Conservation (phyloP, 1,139 yeast genomes). For the Debaryomyces singareniensis region DNA sequence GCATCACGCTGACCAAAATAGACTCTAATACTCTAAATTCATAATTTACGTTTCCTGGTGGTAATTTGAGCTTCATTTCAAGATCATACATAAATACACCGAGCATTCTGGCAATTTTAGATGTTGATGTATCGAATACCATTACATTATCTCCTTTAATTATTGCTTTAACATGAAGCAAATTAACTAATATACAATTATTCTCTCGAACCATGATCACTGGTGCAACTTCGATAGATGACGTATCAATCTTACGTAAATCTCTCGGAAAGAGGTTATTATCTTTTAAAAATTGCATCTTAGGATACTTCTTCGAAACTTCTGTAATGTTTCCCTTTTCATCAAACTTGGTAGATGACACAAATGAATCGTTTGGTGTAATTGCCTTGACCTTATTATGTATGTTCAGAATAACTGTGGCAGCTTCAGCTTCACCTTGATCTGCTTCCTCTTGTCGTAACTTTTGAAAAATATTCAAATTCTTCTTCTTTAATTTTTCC, state of each 20-base stretch:
- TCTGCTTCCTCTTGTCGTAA: too few relatives aligned
- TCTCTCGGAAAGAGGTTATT: conserved; percentile 80
- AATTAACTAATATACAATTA: conserved; percentile 70
- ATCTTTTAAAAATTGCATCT: conserved; percentile 65
- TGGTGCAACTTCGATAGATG: conserved; percentile 85
- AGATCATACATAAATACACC: conserved; percentile 83
- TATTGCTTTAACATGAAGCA: conserved; percentile 82
- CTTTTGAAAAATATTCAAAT: too few relatives aligned
- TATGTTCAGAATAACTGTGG: conserved; percentile 5
- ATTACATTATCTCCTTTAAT: conserved; percentile 76
- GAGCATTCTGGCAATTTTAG: conserved; percentile 51
- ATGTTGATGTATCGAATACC: conserved; percentile 68
- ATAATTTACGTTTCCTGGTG: conserved; percentile 38
- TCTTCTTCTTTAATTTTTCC: too few relatives aligned
- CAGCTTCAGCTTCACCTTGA: conserved; percentile 1
- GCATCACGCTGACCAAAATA: conserved; percentile 76
- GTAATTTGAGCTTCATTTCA: conserved; percentile 64
- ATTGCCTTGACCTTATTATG: conserved; percentile 44
- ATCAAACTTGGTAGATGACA: conserved; percentile 73
- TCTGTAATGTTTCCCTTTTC: conserved; percentile 63
- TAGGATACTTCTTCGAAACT: conserved; percentile 72
- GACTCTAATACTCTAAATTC: conserved; percentile 90
- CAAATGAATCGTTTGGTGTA: conserved; percentile 51
- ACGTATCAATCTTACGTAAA: conserved; percentile 80
- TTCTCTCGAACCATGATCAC: conserved; percentile 70